Conservation (phyloP, 352 stramenopile species). For the Phytopythium chamaehyphon region DNA sequence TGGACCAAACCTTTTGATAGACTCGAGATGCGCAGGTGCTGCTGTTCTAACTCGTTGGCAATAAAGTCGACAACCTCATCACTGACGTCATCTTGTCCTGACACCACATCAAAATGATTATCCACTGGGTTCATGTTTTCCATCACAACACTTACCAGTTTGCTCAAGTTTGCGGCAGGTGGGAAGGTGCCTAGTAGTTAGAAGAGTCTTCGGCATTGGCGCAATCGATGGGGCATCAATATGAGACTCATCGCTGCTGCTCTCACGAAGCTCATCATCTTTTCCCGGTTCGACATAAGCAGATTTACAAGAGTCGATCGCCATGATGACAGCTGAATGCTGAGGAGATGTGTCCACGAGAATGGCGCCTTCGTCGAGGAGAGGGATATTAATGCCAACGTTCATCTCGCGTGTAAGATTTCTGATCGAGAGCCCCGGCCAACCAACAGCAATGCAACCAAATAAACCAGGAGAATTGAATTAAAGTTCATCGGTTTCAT, state of each 20-base stretch:
- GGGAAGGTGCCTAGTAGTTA: too few species aligned
- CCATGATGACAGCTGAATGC: too few species aligned
- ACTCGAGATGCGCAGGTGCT: conserved; percentile 24
- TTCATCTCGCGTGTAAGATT: background rate
- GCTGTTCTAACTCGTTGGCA: conserved; percentile 42
- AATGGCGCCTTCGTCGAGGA: too few species aligned
- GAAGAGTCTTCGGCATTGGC: background rate
- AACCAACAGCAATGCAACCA: background rate
- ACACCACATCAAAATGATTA: too few species aligned
- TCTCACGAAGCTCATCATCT: conserved; percentile 13
- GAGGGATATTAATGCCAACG: too few species aligned
- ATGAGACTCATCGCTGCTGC: conserved; percentile 29
- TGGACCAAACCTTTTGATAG: conserved; percentile 17
- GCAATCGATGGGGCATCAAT: conserved; percentile 30
- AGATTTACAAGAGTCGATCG: too few species aligned
- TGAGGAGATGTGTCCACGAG: too few species aligned
- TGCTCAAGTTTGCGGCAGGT: too few species aligned
- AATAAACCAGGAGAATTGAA: too few species aligned
- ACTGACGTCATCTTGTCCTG: conserved; percentile 7
- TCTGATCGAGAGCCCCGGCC: background rate
- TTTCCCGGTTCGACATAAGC: too few species aligned
- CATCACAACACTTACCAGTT: too few species aligned
- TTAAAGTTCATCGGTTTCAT: background rate
- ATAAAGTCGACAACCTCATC: conserved; percentile 46
- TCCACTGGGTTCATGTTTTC: background rate